Evolutionary conservation across 2,329 filamentous ascomycete genomes (phyloP), one percentile per base, ranked within the genome.

Genomic region (Apiospora pterosperma): DNA sequence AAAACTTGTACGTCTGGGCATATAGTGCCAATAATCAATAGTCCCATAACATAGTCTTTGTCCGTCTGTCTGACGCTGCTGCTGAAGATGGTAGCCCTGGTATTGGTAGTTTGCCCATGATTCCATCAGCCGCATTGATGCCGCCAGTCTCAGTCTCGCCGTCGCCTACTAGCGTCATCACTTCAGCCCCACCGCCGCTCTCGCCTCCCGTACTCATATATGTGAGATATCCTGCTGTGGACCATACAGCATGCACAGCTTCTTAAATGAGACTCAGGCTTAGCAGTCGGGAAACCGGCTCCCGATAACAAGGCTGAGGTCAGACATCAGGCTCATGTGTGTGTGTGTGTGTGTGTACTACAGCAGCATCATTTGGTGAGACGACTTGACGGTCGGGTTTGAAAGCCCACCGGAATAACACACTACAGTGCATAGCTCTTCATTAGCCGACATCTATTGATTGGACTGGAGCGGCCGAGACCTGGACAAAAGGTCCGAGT

Each of bases 391-490:
- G 28, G 25, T 55, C 25, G 28, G 31, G 48, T 55, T 55, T 31
- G 48, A 34, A 55, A 34, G n/a, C n/a, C 48, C 48, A 55, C 48
- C 48, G 48, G 48, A 55, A 55, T 34, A 34, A 8, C 48, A 34
- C 48, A 19, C 48, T 55, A 55, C 28, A 12, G 28, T 34, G 19
- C 14, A 28, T 55, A 55, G 28, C 16, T 55, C 48, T 34, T 41
- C n/a, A n/a, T 55, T 55, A 55, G 48, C 48, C 48, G 48, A 55
- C 12, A 55, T 52, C 25, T 31, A 3, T 25, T 52, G n/a, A n/a
- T n/a, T n/a, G n/a, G n/a, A n/a, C n/a, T 55, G 48, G 48, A 55
- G 48, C 48, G 48, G 48, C 48, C 48, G 48, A 34, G 48, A n/a
- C 48, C 28, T 28, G 31, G 44, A 12, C 28, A 6, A 55, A 55